Percentiles rank a stretch among this genome's conserved stretches.
Evolutionary conservation across 1,139 yeast species (phyloP).

Genomic region (Zygosaccharomyces pseudobailii): DNA sequence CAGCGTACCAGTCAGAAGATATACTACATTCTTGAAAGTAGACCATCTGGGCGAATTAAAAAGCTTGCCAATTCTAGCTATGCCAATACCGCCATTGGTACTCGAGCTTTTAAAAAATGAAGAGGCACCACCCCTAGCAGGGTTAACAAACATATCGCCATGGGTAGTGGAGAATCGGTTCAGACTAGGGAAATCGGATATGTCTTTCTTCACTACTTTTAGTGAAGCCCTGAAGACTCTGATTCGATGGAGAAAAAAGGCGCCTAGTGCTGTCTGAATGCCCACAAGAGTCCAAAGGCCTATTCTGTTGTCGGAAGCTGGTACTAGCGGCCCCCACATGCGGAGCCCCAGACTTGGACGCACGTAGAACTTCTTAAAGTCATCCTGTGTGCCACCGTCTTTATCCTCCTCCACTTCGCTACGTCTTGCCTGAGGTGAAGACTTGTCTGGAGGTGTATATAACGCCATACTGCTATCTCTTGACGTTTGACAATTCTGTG

Average conservation of each 20-base stretch:
- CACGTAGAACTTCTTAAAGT: slow-evolving; percentile 26
- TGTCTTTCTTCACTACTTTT: slow-evolving; percentile 23
- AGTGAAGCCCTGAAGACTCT: slow-evolving; percentile 16
- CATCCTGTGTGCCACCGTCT: slow-evolving; percentile 12
- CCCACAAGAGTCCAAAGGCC: slow-evolving; percentile 48
- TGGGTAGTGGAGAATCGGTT: slow-evolving; percentile 31
- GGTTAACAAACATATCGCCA: slow-evolving; percentile 18
- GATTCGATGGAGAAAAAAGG: slow-evolving; percentile 28
- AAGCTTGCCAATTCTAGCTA: not conserved
- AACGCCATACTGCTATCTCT: slow-evolving; percentile 20
- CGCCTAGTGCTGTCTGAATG: slow-evolving; percentile 45
- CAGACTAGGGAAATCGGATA: slow-evolving; percentile 33
- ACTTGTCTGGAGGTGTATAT: slow-evolving; percentile 27
- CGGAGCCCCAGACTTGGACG: slow-evolving; percentile 54
- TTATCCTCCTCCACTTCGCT: slow-evolving; percentile 12
- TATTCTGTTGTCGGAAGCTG: slow-evolving; percentile 53
- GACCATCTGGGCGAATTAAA: slow-evolving; percentile 16
- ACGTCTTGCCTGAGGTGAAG: slow-evolving; percentile 12
- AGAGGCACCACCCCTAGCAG: slow-evolving; percentile 20
- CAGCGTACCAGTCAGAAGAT: slow-evolving; percentile 26
- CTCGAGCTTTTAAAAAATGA: slow-evolving; percentile 17
- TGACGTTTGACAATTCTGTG: not conserved
- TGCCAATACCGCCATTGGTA: slow-evolving; percentile 4
- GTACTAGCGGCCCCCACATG: slow-evolving; percentile 61
- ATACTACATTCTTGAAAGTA: slow-evolving; percentile 20